Evolutionary conservation across 2,329 filamentous ascomycete genomes (phyloP), one percentile per base, ranked within the genome.

Genomic region (Colletotrichum sidae): DNA sequence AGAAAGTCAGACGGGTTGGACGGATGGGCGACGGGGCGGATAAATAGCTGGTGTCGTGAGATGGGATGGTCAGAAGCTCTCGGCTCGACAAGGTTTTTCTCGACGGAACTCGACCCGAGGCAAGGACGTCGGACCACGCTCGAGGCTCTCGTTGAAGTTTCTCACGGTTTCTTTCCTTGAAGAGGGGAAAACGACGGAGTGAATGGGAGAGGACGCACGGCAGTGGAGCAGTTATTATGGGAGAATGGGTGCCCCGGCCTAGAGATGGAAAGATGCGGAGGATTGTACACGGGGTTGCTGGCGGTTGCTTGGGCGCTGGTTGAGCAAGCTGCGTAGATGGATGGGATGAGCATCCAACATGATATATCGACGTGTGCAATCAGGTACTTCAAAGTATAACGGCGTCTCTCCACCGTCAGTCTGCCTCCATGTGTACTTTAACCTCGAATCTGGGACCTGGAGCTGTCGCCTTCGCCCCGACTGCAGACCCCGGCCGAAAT

Each of bases 161-260:
- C 45, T 38, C 37, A 54, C 57, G 9, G 38, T 34, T 53, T 37
- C 52, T 44, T 53, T 61, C 51, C 25, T 38, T 34, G 46, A 60
- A 49, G 42, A 50, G 49, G 56, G 44, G 51, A 37, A 25, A 45
- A 45, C 44, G 52, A 53, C 56, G 47, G 45, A 47, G 46, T 57
- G 45, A 17, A 44, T 41, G 42, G 50, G 38, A 60, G 35, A 55
- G 46, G 61, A 60, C 53, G 66, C 56, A 61, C 44, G 57, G 62
- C 58, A 57, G 63, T 68, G 66, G 66, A 62, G 66, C 62, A 61
- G 51, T 68, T 61, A 57, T 67, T 61, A 62, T 67, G 66, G 57
- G 46, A 60, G 53, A 56, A 46, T 39, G 17, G 34, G 52, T 25
- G 8, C 61, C n/a, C 11, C 15, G 11, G 55, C 52, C 13, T 37